phyloP scores from a whole-genome alignment of 495 filamentous ascomycete species.

The Penicillium roqueforti region DNA sequence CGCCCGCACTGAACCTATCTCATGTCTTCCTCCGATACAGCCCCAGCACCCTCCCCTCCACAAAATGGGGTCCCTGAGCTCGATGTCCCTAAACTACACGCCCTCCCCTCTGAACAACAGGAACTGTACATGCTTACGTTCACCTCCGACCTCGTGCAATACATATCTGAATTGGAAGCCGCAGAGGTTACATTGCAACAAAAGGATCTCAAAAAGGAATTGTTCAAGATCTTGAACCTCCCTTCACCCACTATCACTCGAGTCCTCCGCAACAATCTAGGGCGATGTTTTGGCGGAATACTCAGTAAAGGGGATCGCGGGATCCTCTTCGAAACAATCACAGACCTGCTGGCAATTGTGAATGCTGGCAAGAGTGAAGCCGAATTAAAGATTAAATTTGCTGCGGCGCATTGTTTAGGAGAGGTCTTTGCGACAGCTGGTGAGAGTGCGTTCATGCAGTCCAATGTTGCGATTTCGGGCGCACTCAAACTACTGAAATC shows the following conservation, averaged over 20 bases:
- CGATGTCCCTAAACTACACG: constrained; percentile 81
- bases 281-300: constrained; percentile 76
- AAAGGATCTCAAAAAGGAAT: constrained; percentile 80
- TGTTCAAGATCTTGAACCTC: constrained; percentile 88
- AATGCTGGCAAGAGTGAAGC: constrained; percentile 76
- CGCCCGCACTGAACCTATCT: constrained; percentile 17
- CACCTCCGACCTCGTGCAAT: constrained; percentile 73
- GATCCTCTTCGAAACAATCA: constrained; percentile 87
- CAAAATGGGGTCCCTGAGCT: constrained; percentile 56
- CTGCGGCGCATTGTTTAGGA: constrained; percentile 82
- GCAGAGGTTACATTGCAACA: constrained; percentile 84
- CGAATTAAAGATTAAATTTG: constrained; percentile 74
- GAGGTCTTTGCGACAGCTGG: constrained; percentile 85
- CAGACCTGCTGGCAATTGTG: constrained; percentile 74
- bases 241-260: constrained; percentile 78
- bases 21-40: constrained; percentile 42
- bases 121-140: constrained; percentile 90
- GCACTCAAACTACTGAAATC: constrained; percentile 77
- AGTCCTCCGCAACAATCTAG: constrained; percentile 84
- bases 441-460: constrained; percentile 86
- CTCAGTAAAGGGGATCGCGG: constrained; percentile 87
- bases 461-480: constrained; percentile 64
- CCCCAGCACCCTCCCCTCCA: constrained; percentile 24
- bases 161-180: constrained; percentile 67
- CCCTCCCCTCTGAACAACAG: constrained; percentile 91